Conservation (phyloP, 805 yeast genomes). For the Cyberlindnera petersonii region DNA sequence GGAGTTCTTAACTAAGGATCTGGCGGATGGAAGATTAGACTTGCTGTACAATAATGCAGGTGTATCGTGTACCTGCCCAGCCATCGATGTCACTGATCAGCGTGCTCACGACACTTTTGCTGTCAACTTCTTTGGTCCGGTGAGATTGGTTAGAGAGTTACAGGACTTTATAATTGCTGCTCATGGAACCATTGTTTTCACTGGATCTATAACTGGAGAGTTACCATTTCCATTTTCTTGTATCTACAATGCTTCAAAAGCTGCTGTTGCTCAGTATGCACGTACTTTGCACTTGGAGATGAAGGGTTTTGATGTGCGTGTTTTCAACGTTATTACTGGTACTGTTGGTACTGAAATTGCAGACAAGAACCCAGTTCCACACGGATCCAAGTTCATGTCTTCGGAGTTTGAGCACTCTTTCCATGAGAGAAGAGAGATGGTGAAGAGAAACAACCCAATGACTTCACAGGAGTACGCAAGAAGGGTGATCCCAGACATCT, state of each 20-base stretch:
- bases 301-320: slow-evolving; percentile 69
- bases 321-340: slow-evolving; percentile 68
- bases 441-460: slow-evolving; percentile 56
- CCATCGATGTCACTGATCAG: slow-evolving; percentile 59
- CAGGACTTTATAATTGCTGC: slow-evolving; percentile 53
- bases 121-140: slow-evolving; percentile 69
- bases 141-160: slow-evolving; percentile 59
- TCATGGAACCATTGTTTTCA: slow-evolving; percentile 65
- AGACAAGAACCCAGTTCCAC: slow-evolving; percentile 58
- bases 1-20: slow-evolving; percentile 35
- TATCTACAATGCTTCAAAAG: slow-evolving; percentile 64
- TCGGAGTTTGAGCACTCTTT: slow-evolving; percentile 50
- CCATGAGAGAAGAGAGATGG: slow-evolving; percentile 52
- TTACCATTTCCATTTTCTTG: slow-evolving; percentile 69
- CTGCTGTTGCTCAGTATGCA: slow-evolving; percentile 73
- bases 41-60: slow-evolving; percentile 75
- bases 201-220: slow-evolving; percentile 68
- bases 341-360: slow-evolving; percentile 71
- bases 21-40: slow-evolving; percentile 50
- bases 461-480: slow-evolving; percentile 53
- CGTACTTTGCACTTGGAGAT: slow-evolving; percentile 59
- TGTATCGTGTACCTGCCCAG: slow-evolving; percentile 68
- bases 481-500: slow-evolving; percentile 49
- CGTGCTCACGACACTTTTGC: slow-evolving; percentile 32
- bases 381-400: slow-evolving; percentile 47